Evolutionary conservation across 495 filamentous ascomycete species (phyloP).

Genomic region (Tuber calosporum): DNA sequence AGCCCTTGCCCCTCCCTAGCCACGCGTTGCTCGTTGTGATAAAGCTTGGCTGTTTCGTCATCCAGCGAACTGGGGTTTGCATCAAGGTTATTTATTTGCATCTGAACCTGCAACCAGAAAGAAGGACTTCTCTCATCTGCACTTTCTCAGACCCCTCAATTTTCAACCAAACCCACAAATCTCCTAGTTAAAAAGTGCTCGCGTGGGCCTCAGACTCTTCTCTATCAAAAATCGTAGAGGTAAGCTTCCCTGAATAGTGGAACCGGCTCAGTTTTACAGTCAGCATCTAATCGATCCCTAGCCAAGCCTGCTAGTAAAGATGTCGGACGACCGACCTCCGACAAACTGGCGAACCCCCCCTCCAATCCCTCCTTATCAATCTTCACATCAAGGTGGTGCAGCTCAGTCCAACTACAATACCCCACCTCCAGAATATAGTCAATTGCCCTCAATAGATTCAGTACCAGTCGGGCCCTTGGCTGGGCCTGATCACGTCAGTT

Average conservation of each 20-base stretch:
- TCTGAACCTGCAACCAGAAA: neutral
- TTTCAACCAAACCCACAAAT: neutral
- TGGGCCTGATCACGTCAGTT: neutral
- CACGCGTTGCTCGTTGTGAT: conserved; percentile 4
- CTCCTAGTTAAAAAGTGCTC: neutral
- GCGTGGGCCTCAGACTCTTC: neutral
- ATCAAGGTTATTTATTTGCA: neutral
- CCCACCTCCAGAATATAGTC: conserved; percentile 20
- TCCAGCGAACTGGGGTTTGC: neutral
- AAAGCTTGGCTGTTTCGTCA: conserved; percentile 20
- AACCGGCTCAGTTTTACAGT: neutral
- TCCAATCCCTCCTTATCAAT: conserved; percentile 4
- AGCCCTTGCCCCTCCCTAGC: conserved; percentile 14
- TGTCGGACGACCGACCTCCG: conserved; percentile 22
- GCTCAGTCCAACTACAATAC: neutral
- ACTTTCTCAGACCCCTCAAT: neutral
- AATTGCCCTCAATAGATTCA: conserved; percentile 26
- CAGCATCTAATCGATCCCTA: neutral
- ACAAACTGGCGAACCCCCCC: conserved; percentile 7
- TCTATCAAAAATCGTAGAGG: neutral
- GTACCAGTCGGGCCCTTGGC: conserved; percentile 15
- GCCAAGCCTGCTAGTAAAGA: neutral
- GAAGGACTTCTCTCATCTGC: neutral
- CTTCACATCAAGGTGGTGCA: neutral
- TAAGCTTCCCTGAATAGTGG: neutral